Conservation (phyloP, 768 basidiomycete species). For the Cubamyces sp. region DNA sequence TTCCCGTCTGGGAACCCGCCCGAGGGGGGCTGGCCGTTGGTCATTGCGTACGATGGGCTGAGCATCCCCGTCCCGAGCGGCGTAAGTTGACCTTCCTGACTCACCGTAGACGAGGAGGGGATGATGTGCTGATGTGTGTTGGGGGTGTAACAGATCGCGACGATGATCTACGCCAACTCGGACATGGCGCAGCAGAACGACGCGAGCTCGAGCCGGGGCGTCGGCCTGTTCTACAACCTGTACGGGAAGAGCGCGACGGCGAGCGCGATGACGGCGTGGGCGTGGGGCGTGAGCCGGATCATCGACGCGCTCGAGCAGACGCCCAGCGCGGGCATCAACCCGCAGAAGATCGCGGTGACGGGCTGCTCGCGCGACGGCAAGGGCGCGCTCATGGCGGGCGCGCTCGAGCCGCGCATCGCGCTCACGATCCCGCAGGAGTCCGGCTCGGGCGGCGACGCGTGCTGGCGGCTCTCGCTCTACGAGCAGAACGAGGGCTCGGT, state of each 20-base stretch:
- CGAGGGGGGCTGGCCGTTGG: conserved; percentile 45
- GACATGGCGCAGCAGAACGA: conserved; percentile 56
- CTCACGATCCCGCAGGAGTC: conserved; percentile 67
- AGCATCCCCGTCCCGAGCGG: conserved; percentile 40
- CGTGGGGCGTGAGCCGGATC: conserved; percentile 62
- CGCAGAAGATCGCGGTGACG: conserved; percentile 53
- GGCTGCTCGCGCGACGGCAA: conserved; percentile 67
- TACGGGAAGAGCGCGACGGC: conserved; percentile 53
- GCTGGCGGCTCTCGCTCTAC: conserved; percentile 60
- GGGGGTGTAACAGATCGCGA: conserved; percentile 38
- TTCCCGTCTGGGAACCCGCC: conserved; percentile 49
- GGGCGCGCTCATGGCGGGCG: conserved; percentile 61
- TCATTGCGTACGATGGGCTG: conserved; percentile 55
- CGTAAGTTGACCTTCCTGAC: conserved; percentile 23
- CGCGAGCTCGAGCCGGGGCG: conserved; percentile 48
- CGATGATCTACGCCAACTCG: conserved; percentile 57
- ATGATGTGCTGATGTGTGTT: conserved; percentile 30
- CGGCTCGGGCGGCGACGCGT: conserved; percentile 61
- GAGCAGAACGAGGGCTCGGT: conserved; percentile 46
- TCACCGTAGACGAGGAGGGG: conserved; percentile 33
- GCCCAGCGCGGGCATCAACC: conserved; percentile 50
- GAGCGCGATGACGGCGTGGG: conserved; percentile 62
- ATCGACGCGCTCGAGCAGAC: conserved; percentile 62
- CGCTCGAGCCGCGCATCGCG: conserved; percentile 60
- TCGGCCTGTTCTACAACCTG: conserved; percentile 60